Evolutionary conservation across 176 grass and related monocot species (phyloP), one percentile per base, ranked within the genome.

Genomic region (Musa beccarii): DNA sequence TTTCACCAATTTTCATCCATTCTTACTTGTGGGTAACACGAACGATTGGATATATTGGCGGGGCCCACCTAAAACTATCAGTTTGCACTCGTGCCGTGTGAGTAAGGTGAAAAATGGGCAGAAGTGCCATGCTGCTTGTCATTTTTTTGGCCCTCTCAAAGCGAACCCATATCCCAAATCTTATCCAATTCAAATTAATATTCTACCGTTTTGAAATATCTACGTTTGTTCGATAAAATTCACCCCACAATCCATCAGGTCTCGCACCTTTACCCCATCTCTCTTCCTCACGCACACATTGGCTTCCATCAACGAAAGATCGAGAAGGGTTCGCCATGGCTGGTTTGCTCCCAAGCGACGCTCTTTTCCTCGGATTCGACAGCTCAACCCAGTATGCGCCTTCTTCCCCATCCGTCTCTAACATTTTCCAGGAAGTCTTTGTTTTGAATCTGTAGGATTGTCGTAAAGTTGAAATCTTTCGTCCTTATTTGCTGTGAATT

Each of bases 341-440:
- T 17, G 76, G 11, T 50, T 68, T 54, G 6, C 62, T 98, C 72
- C 88, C 90, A 53, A 84, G 82, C n/a, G 95, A 88, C 34, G 74
- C 86, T 2, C 88, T 93, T 20, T 98, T 98, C 80, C 95, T 98
- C 23, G 95, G 90, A 80, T 80, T 98, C 51, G 95, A 98, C 78
- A 91, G 88, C 82, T 98, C 95, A 53, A 98, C 95, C 12, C 95
- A 98, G 95, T 98, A 72, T 87, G 90, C 54, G 51, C 11, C 50
- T 1, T 12, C 2, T 13, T 25, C n/a, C 25, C 11, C 1, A 12
- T 22, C 10, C 13, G 2, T 23, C 10, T 55, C 22, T 22, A 9
- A 11, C n/a, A 9, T 63, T 51, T 3, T 51, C 15, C 10, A 2
- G 8, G 10, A 10, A 1, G 2, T n/a, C 22, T 62, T 62, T 64